Percentiles rank a stretch among this genome's conserved stretches.
phyloP scores from a whole-genome alignment of 192 early-diverging fungal species.

The Backusella circina region DNA sequence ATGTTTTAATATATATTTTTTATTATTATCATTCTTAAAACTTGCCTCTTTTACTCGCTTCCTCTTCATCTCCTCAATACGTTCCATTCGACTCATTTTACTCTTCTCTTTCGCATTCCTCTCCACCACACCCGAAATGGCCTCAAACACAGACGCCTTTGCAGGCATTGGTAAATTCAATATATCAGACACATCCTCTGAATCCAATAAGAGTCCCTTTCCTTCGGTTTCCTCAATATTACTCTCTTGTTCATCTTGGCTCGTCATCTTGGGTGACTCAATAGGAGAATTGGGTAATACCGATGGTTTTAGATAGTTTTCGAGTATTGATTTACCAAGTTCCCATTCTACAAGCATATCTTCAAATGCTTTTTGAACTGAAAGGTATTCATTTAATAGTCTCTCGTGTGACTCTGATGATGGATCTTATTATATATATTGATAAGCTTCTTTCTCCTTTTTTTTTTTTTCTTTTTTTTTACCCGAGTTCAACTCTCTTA shows the following conservation, averaged over 20 bases:
- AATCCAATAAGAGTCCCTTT: background rate
- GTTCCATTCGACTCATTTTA: slow-evolving; percentile 41
- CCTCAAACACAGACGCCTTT: slow-evolving; percentile 48
- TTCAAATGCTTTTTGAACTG: slow-evolving; percentile 43
- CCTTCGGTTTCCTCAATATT: slow-evolving; percentile 27
- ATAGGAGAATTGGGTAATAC: background rate
- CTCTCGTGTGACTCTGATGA: slow-evolving; percentile 2
- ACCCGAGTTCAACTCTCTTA: slow-evolving; percentile 21
- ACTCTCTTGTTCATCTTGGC: slow-evolving; percentile 6
- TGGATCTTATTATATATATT: background rate
- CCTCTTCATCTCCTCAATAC: slow-evolving; percentile 42
- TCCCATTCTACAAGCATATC: slow-evolving; percentile 53
- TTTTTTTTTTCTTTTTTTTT: background rate
- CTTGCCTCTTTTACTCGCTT: slow-evolving; percentile 41
- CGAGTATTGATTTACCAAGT: slow-evolving; percentile 41
- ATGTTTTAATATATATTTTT: background rate
- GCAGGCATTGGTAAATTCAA: slow-evolving; percentile 28
- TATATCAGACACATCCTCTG: slow-evolving; percentile 23
- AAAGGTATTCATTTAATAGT: slow-evolving; percentile 43
- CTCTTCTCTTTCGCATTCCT: background rate
- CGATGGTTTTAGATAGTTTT: slow-evolving; percentile 33
- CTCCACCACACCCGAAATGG: slow-evolving; percentile 29
- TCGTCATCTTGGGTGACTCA: background rate
- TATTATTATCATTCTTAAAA: background rate
- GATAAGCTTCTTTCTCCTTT: background rate